Conservation (phyloP, 1,284 basidiomycete genomes). For the Ustilago sp. region DNA sequence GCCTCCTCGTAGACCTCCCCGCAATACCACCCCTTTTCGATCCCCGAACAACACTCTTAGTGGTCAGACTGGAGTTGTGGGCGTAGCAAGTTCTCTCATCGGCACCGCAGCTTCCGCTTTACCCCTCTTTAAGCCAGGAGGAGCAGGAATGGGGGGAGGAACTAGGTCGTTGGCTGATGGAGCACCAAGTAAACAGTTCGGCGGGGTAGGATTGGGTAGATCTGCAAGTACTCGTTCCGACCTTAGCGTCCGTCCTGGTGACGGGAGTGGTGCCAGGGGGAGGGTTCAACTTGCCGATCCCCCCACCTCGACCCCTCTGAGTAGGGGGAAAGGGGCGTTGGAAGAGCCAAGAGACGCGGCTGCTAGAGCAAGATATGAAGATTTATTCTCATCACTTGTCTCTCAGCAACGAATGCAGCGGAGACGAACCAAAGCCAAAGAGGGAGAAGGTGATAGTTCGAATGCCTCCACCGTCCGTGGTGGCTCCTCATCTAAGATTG, state of each 20-base stretch:
- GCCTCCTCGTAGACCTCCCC: slow-evolving; percentile 3
- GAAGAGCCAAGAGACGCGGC: slow-evolving; percentile 22
- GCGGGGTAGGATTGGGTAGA: slow-evolving; percentile 18
- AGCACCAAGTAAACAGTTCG: slow-evolving; percentile 36
- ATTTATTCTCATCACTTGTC: slow-evolving; percentile 21
- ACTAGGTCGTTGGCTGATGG: slow-evolving; percentile 31
- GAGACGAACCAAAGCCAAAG: neutral
- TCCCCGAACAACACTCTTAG: neutral
- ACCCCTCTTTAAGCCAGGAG: slow-evolving; percentile 8
- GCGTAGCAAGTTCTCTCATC: slow-evolving; percentile 3
- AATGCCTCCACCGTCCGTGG: slow-evolving; percentile 15
- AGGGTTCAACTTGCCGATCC: slow-evolving; percentile 34
- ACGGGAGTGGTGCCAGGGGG: neutral
- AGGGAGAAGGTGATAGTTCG: neutral
- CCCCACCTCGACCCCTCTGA: neutral
- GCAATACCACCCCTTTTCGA: neutral
- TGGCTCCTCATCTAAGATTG: too few species aligned
- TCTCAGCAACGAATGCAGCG: neutral
- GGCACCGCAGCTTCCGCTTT: slow-evolving; percentile 5
- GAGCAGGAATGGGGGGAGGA: neutral
- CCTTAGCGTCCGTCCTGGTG: neutral
- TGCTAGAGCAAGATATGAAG: slow-evolving; percentile 29
- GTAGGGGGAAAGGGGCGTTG: neutral
- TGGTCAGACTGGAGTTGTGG: neutral
- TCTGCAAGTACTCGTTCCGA: slow-evolving; percentile 24